Conservation (phyloP, 2,329 filamentous ascomycete species). For the Monilinia aucupariae region DNA sequence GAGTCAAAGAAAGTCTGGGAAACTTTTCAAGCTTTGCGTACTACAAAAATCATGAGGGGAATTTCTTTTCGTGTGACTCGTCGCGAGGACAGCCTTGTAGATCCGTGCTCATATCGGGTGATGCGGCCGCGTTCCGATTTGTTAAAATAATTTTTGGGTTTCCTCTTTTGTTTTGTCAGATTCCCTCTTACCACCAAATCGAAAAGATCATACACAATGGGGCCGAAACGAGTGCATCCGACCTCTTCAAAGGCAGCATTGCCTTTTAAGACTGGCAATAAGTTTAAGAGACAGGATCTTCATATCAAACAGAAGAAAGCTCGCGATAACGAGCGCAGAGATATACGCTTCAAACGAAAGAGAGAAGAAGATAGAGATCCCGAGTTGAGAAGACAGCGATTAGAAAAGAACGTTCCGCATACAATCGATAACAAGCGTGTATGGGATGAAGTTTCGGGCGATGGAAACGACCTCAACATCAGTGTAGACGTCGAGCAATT, state of each 20-base stretch:
- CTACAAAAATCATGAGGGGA: slow-evolving; percentile 4
- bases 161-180: slow-evolving; percentile 15
- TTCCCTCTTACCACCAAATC: neutral
- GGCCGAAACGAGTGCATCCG: slow-evolving; percentile 42
- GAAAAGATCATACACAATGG: slow-evolving; percentile 39
- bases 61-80: slow-evolving; percentile 17
- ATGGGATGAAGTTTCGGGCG: slow-evolving; percentile 73
- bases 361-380: slow-evolving; percentile 84
- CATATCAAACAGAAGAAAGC: slow-evolving; percentile 76
- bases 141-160: slow-evolving; percentile 16
- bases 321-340: slow-evolving; percentile 67
- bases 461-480: slow-evolving; percentile 51
- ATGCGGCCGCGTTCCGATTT: slow-evolving; percentile 13
- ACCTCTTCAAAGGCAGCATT: slow-evolving; percentile 41
- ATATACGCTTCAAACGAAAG: slow-evolving; percentile 70
- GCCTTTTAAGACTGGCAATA: slow-evolving; percentile 63
- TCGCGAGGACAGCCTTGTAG: slow-evolving; percentile 10
- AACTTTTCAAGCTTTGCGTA: slow-evolving; percentile 14
- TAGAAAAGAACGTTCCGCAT: slow-evolving; percentile 70
- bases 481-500: slow-evolving; percentile 54
- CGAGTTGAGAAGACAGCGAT: slow-evolving; percentile 63
- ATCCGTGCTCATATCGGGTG: neutral
- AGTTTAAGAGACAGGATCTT: slow-evolving; percentile 70
- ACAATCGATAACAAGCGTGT: slow-evolving; percentile 84
- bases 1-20: slow-evolving; percentile 21